Evolutionary conservation across 2,329 filamentous ascomycete species (phyloP).

Genomic region (Fusarium keratoplasticum): DNA sequence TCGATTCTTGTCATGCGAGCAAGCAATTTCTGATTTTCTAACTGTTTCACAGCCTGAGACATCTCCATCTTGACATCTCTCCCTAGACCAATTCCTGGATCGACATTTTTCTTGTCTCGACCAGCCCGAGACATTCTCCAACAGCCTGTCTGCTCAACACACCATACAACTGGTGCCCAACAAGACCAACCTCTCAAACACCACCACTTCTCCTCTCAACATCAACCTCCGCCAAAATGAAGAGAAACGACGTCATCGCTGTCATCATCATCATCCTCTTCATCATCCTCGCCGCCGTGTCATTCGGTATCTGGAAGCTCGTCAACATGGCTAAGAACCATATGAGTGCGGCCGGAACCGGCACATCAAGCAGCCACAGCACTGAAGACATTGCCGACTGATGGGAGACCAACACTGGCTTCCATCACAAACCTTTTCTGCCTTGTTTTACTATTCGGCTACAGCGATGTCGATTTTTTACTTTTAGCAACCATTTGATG

Average conservation of each 20-base stretch:
- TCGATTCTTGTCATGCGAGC: neutral
- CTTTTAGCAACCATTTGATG: neutral
- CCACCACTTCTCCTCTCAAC: conserved; percentile 7
- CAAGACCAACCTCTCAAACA: neutral
- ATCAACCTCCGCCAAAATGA: conserved; percentile 59
- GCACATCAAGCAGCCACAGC: conserved; percentile 35
- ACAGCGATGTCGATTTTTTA: conserved; percentile 11
- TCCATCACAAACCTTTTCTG: conserved; percentile 1
- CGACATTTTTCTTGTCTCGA: neutral
- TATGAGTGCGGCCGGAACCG: conserved; percentile 53
- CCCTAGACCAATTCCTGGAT: neutral
- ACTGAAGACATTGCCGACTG: conserved; percentile 33
- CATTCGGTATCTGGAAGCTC: conserved; percentile 73
- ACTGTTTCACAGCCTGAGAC: neutral
- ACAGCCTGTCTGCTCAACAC: neutral
- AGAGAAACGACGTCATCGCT: conserved; percentile 75
- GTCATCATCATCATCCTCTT: conserved; percentile 77
- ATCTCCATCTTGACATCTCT: neutral
- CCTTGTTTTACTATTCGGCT: conserved; percentile 12
- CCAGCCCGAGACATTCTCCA: neutral
- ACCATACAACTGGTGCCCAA: neutral
- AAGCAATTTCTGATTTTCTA: neutral
- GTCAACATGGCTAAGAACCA: conserved; percentile 63
- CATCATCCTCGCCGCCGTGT: conserved; percentile 69
- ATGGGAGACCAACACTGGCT: neutral